Evolutionary conservation across 1,139 yeast genomes (phyloP), one percentile per base, ranked within the genome.

Genomic region (Yamadazyma taylorii): DNA sequence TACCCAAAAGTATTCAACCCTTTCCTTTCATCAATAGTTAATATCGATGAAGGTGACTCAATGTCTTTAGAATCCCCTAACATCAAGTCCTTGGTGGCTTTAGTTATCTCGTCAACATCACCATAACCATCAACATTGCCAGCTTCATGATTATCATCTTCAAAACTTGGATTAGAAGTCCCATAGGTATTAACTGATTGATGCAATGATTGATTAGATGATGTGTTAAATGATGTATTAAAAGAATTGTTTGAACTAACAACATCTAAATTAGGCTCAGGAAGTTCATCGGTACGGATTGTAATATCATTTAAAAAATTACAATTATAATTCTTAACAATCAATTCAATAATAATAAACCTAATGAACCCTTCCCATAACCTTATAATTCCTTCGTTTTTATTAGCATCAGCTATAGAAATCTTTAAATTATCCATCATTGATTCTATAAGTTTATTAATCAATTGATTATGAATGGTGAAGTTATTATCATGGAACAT

Each of bases 261-360:
- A 24, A 39, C 32, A 9, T 37, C 46, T 14, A 46, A 30, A 23
- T 45, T 45, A 15, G 50, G 52, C 30, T 45, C 51, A n/a, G 50
- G 51, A 31, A 47, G 41, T 13, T 35, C 30, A 9, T 41, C 45
- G 19, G 12, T 22, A n/a, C n/a, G n/a, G 7, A 30, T 4, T 15
- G 31, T 23, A 4, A 44, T 31, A 22, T 32, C 38, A 26, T 31
- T 36, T 25, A 25, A 25, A 16, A 11, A 11, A 29, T 39, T 25
- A 9, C 38, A 27, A 14, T 34, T 40, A 33, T 47, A 47, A 31
- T 42, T 37, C 16, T 41, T 41, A 15, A 41, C 28, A 6, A 47
- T 33, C 14, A 48, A 35, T 39, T 48, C 51, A 28, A 34, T 23
- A 24, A 48, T 35, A 29, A 46, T 26, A 24, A 37, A 47, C 9